Conservation (phyloP, 177 flowering plant species). For the Vitis hybrid region DNA sequence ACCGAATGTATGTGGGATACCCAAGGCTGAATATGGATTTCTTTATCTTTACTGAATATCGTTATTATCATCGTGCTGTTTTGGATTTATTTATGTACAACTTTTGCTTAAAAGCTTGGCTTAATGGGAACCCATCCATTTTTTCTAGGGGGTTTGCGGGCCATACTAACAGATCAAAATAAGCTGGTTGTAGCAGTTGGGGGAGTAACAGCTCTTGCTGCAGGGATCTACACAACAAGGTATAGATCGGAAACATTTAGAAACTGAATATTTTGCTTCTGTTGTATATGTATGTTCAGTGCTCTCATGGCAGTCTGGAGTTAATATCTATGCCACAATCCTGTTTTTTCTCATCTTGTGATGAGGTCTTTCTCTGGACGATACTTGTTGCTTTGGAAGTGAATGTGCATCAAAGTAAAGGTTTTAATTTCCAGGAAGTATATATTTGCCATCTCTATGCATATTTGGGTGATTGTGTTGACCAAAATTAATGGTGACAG, state of each 20-base stretch:
- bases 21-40: no score
- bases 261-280: background rate
- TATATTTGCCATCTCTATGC: background rate
- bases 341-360: background rate
- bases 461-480: background rate
- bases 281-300: background rate
- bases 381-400: background rate
- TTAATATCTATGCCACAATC: no score
- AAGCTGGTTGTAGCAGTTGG: slow-evolving; percentile 93
- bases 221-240: slow-evolving; percentile 96
- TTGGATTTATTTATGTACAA: background rate
- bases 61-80: background rate
- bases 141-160: slow-evolving; percentile 77
- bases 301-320: no score
- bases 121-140: background rate
- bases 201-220: slow-evolving; percentile 96
- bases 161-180: slow-evolving; percentile 88
- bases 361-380: background rate
- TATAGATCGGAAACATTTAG: slow-evolving; percentile 11
- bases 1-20: no score
- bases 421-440: no score
- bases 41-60: background rate
- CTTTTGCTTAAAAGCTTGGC: background rate
- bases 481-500: background rate
- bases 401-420: background rate